Evolutionary conservation across 2,329 filamentous ascomycete genomes (phyloP).

Genomic region (Pseudogymnoascus sp.): DNA sequence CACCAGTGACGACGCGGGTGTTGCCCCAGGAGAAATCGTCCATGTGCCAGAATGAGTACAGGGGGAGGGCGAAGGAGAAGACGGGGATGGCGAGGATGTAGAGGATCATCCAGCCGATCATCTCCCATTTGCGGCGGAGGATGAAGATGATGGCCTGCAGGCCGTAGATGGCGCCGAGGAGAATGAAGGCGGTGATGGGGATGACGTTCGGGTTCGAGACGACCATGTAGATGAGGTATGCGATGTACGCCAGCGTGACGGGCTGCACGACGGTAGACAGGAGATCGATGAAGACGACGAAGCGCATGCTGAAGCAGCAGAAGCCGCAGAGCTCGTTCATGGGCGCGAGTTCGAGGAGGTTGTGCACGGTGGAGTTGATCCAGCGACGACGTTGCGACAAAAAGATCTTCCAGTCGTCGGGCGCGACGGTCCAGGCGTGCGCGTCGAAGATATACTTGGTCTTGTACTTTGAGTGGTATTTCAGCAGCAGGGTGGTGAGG

Average conservation of each 20-base stretch:
- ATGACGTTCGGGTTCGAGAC: conserved; percentile 53
- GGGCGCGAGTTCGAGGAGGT: conserved; percentile 81
- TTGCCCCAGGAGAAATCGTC: conserved; percentile 99
- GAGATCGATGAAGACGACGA: conserved; percentile 90
- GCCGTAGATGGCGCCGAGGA: conserved; percentile 88
- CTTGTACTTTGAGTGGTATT: conserved; percentile 89
- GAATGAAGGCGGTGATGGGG: conserved; percentile 78
- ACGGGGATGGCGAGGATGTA: conserved; percentile 94
- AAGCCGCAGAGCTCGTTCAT: conserved; percentile 95
- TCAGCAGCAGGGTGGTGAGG: conserved; percentile 86
- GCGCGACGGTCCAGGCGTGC: conserved; percentile 86
- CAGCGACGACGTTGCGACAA: conserved; percentile 97
- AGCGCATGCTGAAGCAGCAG: conserved; percentile 98
- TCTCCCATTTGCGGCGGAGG: conserved; percentile 94
- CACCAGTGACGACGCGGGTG: conserved; percentile 93
- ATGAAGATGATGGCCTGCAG: conserved; percentile 95
- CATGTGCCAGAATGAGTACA: conserved; percentile 99
- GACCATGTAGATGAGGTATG: conserved; percentile 76
- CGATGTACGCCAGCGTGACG: conserved; percentile 79
- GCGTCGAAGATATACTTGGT: conserved; percentile 96
- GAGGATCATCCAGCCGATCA: conserved; percentile 99
- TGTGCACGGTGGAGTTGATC: conserved; percentile 99
- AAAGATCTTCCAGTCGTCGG: conserved; percentile 87
- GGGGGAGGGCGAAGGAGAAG: conserved; percentile 79
- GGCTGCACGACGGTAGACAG: conserved; percentile 88